Percentiles rank a stretch among this genome's conserved stretches.
phyloP scores from a whole-genome alignment of 176 grass and related monocot species.

The Bothriochloa decipiens region DNA sequence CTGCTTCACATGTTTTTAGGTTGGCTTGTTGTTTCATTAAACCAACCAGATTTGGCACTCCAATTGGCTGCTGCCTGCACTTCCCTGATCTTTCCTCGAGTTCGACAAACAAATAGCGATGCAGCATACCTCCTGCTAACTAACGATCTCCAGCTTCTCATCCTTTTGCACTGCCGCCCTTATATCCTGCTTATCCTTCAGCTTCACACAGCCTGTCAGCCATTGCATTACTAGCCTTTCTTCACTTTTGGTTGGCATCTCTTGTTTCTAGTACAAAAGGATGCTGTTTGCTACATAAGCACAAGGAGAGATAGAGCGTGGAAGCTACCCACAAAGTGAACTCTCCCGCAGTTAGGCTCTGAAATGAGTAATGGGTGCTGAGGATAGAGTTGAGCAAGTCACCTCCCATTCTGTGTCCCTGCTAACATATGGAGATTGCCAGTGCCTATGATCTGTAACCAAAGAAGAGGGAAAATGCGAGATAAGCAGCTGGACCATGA shows the following conservation, averaged over 20 bases:
- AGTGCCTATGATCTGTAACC: conserved; percentile 35
- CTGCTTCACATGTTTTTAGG: conserved; percentile 63
- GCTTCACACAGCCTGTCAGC: conserved; percentile 53
- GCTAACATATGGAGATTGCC: conserved; percentile 30
- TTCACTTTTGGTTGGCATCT: conserved; percentile 51
- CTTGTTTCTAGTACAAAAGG: conserved; percentile 53
- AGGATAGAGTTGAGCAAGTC: conserved; percentile 30
- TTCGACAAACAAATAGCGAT: conserved; percentile 53
- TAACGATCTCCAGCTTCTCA: conserved; percentile 43
- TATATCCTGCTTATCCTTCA: conserved; percentile 41
- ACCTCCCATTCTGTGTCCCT: conserved; percentile 30
- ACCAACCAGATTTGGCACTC: conserved; percentile 50
- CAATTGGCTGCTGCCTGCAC: conserved; percentile 50
- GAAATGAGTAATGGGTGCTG: conserved; percentile 55
- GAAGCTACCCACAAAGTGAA: conserved; percentile 29
- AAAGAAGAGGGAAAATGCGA: conserved; percentile 46
- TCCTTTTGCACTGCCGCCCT: conserved; percentile 33
- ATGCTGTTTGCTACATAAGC: conserved; percentile 39
- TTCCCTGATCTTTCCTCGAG: conserved; percentile 59
- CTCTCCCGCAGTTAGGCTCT: conserved; percentile 3
- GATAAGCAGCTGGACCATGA: conserved; percentile 41
- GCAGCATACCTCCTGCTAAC: conserved; percentile 47
- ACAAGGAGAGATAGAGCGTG: conserved; percentile 20
- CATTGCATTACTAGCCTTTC: conserved; percentile 42
- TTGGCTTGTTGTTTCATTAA: conserved; percentile 50